Evolutionary conservation across 2,329 filamentous ascomycete species (phyloP).

Genomic region (Tolypocladium capitatum): DNA sequence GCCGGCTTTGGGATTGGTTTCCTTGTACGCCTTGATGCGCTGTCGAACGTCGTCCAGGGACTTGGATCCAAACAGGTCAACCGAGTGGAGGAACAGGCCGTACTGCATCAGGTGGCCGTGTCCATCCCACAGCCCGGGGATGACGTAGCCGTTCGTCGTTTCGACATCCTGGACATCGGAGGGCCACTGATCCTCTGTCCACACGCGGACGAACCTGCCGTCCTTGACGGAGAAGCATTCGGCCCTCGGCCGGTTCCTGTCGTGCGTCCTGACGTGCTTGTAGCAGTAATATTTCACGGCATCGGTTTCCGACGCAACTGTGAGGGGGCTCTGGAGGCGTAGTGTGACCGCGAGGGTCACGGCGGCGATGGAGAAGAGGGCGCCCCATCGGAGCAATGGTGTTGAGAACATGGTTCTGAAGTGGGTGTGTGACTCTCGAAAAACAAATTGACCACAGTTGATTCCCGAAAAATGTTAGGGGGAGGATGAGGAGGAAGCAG

Average conservation of each 20-base stretch:
- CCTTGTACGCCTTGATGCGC: slow-evolving; percentile 39
- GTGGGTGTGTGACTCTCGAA: neutral
- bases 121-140: slow-evolving; percentile 58
- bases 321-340: slow-evolving; percentile 4
- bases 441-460: neutral
- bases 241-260: slow-evolving; percentile 21
- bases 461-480: no score
- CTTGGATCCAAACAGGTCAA: slow-evolving; percentile 47
- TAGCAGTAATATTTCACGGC: slow-evolving; percentile 26
- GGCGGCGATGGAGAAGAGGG: slow-evolving; percentile 16
- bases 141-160: slow-evolving; percentile 34
- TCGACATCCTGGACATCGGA: slow-evolving; percentile 7
- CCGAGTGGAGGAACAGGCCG: slow-evolving; percentile 54
- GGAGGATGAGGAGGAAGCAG: no score
- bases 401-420: neutral
- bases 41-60: slow-evolving; percentile 40
- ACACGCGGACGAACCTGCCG: slow-evolving; percentile 38
- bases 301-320: neutral
- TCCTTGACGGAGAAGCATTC: slow-evolving; percentile 43
- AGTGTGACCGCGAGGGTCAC: slow-evolving; percentile 19
- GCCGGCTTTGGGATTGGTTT: slow-evolving; percentile 35
- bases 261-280: slow-evolving; percentile 22
- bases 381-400: slow-evolving; percentile 14
- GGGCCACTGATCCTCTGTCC: slow-evolving; percentile 19
- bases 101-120: slow-evolving; percentile 56